phyloP scores from a whole-genome alignment of 768 basidiomycete species.

The Hirschioporus abietinus region DNA sequence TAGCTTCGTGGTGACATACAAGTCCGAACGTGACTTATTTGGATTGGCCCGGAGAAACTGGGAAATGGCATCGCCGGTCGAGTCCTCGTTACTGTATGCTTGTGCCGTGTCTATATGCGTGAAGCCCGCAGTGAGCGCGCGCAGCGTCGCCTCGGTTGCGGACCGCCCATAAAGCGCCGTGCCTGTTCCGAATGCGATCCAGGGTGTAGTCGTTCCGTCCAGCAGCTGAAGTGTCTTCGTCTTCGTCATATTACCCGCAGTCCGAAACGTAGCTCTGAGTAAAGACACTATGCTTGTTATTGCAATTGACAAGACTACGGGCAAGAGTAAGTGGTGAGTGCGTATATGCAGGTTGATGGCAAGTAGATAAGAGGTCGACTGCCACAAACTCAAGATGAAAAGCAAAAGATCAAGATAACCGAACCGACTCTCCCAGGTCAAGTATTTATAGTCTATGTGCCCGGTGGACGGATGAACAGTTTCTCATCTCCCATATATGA shows the following conservation, averaged over 20 bases:
- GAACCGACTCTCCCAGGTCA: not conserved
- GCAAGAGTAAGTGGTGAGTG: not conserved
- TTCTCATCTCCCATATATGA: not conserved
- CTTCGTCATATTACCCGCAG: not conserved
- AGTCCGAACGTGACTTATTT: conserved; percentile 43
- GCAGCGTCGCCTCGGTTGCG: conserved; percentile 31
- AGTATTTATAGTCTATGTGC: not conserved
- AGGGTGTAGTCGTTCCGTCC: conserved; percentile 48
- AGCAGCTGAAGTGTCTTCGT: conserved; percentile 38
- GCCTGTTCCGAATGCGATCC: conserved; percentile 60
- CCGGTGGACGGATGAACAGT: not conserved
- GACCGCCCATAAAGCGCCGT: conserved; percentile 45
- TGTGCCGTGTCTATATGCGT: conserved; percentile 65
- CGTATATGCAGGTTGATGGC: not conserved
- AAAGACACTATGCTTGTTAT: not conserved
- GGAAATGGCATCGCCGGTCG: conserved; percentile 42
- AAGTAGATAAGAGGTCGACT: not conserved
- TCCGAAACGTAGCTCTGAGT: not conserved
- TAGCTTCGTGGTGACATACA: conserved; percentile 64
- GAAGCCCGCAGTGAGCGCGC: conserved; percentile 51
- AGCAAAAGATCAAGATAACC: not conserved
- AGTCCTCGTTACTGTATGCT: conserved; percentile 50
- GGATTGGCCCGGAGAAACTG: conserved; percentile 13
- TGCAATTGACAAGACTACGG: not conserved
- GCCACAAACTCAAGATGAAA: not conserved